A percentile compares a stretch with the other conserved stretches of the same genome.
Conservation (phyloP, 1,284 basidiomycete species). For the Puccinia coronata region DNA sequence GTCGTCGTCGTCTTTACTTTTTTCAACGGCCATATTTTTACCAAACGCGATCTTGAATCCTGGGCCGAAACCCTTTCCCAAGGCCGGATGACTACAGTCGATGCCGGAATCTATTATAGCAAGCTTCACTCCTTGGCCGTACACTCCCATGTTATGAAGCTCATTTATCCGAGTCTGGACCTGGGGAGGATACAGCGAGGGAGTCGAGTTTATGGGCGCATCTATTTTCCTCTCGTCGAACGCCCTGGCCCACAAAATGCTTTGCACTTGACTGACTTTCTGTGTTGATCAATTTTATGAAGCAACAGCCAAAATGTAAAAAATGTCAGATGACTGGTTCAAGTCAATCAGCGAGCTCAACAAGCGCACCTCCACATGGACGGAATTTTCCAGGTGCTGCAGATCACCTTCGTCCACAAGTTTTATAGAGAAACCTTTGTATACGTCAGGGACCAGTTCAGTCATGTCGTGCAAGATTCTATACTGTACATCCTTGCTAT, state of each 20-base stretch:
- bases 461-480: not conserved
- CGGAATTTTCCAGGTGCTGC: not conserved
- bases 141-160: slow-evolving; percentile 52
- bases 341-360: no score
- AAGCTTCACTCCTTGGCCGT: slow-evolving; percentile 28
- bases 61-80: slow-evolving; percentile 68
- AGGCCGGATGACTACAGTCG: slow-evolving; percentile 67
- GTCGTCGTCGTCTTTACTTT: slow-evolving; percentile 61
- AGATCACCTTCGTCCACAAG: not conserved
- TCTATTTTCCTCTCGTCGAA: not conserved
- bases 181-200: slow-evolving; percentile 57
- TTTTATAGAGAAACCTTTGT: not conserved
- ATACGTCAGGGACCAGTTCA: not conserved
- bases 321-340: not conserved
- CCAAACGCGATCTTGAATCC: slow-evolving; percentile 68
- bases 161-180: slow-evolving; percentile 65
- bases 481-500: not conserved
- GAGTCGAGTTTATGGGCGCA: not conserved
- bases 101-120: slow-evolving; percentile 59
- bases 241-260: not conserved
- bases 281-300: not conserved
- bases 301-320: not conserved
- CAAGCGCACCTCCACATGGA: not conserved
- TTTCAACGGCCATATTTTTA: slow-evolving; percentile 64
- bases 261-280: not conserved